These are phyloP conservation scores for Tolypocladium sp. DNA, from an alignment of 2,329 filamentous ascomycete species.

Conservation along the genomic window DNA sequence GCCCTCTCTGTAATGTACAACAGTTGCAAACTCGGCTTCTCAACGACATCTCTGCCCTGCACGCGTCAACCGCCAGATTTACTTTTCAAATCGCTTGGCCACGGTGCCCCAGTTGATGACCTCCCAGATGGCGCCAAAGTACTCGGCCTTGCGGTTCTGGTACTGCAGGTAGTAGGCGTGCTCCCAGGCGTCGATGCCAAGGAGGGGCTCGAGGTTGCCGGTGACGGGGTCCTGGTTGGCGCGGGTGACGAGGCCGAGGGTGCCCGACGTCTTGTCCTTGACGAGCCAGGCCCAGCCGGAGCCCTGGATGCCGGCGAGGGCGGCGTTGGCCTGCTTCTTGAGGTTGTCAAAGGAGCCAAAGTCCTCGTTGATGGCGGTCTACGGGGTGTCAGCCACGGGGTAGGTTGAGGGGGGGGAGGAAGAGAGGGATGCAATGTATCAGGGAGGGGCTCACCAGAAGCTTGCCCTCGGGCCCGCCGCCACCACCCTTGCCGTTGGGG, in stretches of 20 bases:
- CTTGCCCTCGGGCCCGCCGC: slow-evolving; percentile 51
- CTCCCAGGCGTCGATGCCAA: slow-evolving; percentile 94
- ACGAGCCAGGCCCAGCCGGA: slow-evolving; percentile 89
- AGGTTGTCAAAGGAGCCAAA: slow-evolving; percentile 61
- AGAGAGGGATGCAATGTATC: slow-evolving; percentile 35
- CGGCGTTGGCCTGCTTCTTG: slow-evolving; percentile 56
- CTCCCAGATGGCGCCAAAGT: slow-evolving; percentile 89
- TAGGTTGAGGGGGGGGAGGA: not conserved
- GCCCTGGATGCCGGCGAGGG: slow-evolving; percentile 70
- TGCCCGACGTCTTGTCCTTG: slow-evolving; percentile 55
- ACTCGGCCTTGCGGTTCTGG: slow-evolving; percentile 94
- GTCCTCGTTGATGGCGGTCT: slow-evolving; percentile 51
- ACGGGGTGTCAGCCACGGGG: not conserved
- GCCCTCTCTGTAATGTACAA: not conserved
- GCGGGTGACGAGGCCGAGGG: slow-evolving; percentile 58
- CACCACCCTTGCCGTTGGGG: slow-evolving; percentile 52
- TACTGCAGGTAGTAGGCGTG: slow-evolving; percentile 95
- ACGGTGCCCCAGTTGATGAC: slow-evolving; percentile 94
- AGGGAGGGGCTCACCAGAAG: slow-evolving; percentile 39
- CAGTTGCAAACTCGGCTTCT: not conserved
- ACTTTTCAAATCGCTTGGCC: slow-evolving; percentile 59
- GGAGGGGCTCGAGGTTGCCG: slow-evolving; percentile 70
- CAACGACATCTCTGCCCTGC: not conserved
- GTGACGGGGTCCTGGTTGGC: slow-evolving; percentile 86
- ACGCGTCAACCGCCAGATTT: slow-evolving; percentile 11